Evolutionary conservation across 2,329 filamentous ascomycete species (phyloP).

Genomic region (Microcera coccophila): DNA sequence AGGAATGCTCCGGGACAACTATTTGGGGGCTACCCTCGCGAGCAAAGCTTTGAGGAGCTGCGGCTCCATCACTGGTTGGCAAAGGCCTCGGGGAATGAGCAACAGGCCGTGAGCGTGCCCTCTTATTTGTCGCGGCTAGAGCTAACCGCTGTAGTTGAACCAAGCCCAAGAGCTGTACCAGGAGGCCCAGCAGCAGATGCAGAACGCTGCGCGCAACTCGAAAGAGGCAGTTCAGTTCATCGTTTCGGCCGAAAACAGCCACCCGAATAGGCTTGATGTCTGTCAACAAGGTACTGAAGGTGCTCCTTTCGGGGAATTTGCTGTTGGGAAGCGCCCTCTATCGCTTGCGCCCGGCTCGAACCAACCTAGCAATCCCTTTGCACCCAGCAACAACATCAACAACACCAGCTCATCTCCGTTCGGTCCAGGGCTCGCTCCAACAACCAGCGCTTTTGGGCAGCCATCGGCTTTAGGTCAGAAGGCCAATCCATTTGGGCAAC

Average conservation of each 20-base stretch:
- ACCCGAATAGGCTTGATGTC: conserved; percentile 71
- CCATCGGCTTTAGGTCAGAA: conserved; percentile 33
- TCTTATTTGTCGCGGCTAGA: neutral
- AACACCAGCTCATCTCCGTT: conserved; percentile 26
- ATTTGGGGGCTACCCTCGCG: conserved; percentile 72
- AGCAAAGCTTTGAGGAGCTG: conserved; percentile 87
- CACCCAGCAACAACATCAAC: conserved; percentile 19
- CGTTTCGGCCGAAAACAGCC: conserved; percentile 60
- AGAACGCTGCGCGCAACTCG: conserved; percentile 64
- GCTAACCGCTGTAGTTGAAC: conserved; percentile 45
- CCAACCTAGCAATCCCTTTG: conserved; percentile 42
- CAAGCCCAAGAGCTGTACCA: conserved; percentile 59
- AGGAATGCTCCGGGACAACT: conserved; percentile 74
- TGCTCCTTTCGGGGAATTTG: conserved; percentile 44
- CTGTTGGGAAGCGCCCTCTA: conserved; percentile 34
- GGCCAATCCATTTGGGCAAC: conserved; percentile 34
- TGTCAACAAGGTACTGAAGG: conserved; percentile 46
- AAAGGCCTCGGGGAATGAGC: conserved; percentile 55
- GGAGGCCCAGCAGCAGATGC: conserved; percentile 67
- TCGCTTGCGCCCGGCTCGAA: conserved; percentile 26
- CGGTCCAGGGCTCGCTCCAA: conserved; percentile 28
- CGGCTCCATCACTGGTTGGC: conserved; percentile 66
- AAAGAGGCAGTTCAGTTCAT: conserved; percentile 70
- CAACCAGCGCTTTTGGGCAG: conserved; percentile 32
- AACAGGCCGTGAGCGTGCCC: conserved; percentile 45